Base-by-base conservation (phyloP, 768 basidiomycete species). In the Auriculariales sp. region DNA sequence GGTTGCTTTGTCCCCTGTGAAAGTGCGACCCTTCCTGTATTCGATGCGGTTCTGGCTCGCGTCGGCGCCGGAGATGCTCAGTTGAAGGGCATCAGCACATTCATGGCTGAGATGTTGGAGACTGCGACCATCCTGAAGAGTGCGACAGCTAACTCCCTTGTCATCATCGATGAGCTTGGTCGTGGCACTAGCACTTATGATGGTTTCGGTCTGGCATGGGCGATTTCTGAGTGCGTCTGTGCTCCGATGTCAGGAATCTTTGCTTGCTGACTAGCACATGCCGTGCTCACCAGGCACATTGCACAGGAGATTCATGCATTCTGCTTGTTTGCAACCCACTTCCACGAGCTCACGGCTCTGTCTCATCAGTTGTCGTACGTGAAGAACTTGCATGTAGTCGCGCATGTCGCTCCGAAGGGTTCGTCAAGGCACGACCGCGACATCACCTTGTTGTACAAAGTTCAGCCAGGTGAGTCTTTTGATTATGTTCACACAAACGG, bases 101-200 rank as follows among this genome's bases (percentile, higher is more conserved):
- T 99, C 63, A 98, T 98, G 94, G 93, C 92, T 1, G 95, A 99
- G 65, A 98, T 98, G 95, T 73, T 99, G 27, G 95, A 99, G 64
- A 98, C 93, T 0, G 93, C 95, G 0, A 89, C 87, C 0, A 98
- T 98, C 58, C 73, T 99, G 35, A 75, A 95, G 91, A 83, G 88
- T 27, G 92, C 95, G 0, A 88, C 89, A 0, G 81, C 81, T 57
- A 80, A 98, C 62, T 97, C 92, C 1, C 68, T 99, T 33, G 83
- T 99, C 53, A 94, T 99, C 59, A 98, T 99, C 46, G 95, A 99
- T 62, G 95, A 99, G 65, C 77, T 98, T 4, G 91, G 94, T 28
- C 71, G 92, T 68, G 92, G 84, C 83, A 95, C 93, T 1, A 95
- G 93, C 0, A 97, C 94, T 0, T 94, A 94, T 55, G 94, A 99